Evolutionary conservation across 495 filamentous ascomycete species (phyloP).

Genomic region (Penicillium robsamsonii): DNA sequence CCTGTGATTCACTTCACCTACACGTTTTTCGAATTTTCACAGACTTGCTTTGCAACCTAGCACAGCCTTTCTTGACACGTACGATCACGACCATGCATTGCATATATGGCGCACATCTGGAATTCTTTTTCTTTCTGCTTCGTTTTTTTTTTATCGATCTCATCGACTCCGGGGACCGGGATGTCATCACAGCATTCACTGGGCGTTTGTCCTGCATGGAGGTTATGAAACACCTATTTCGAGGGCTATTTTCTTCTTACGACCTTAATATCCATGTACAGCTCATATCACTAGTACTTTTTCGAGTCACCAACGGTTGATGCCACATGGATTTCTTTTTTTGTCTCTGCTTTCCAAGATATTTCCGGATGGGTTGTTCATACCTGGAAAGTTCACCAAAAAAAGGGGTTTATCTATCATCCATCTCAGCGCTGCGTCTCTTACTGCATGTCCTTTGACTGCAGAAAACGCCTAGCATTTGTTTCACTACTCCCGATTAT

Average conservation of each 20-base stretch:
- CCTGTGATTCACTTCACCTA: slow-evolving; percentile 7
- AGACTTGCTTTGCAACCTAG: slow-evolving; percentile 24
- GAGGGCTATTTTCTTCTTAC: slow-evolving; percentile 17
- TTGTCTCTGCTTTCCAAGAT: slow-evolving; percentile 5
- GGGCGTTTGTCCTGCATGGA: slow-evolving; percentile 21
- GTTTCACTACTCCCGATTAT: slow-evolving; percentile 14
- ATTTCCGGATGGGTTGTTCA: slow-evolving; percentile 10
- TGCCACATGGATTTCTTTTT: slow-evolving; percentile 11
- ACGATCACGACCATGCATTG: slow-evolving; percentile 50
- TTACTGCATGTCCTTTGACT: slow-evolving; percentile 11
- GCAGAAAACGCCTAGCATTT: slow-evolving; percentile 21
- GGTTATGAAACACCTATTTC: slow-evolving; percentile 15
- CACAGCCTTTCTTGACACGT: slow-evolving; percentile 34
- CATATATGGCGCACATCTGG: slow-evolving; percentile 45
- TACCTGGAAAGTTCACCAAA: slow-evolving; percentile 14
- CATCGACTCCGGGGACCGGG: slow-evolving; percentile 19
- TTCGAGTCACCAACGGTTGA: slow-evolving; percentile 20
- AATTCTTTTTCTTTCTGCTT: slow-evolving; percentile 24
- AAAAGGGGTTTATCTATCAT: slow-evolving; percentile 14
- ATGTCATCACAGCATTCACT: slow-evolving; percentile 24
- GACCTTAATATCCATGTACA: slow-evolving; percentile 47
- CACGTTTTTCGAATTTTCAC: neutral
- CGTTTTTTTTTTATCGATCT: slow-evolving; percentile 11
- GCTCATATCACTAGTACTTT: slow-evolving; percentile 30
- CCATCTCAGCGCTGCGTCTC: slow-evolving; percentile 11